Base-by-base conservation (phyloP, 768 basidiomycete species). In the Daedaleopsis nitida region DNA sequence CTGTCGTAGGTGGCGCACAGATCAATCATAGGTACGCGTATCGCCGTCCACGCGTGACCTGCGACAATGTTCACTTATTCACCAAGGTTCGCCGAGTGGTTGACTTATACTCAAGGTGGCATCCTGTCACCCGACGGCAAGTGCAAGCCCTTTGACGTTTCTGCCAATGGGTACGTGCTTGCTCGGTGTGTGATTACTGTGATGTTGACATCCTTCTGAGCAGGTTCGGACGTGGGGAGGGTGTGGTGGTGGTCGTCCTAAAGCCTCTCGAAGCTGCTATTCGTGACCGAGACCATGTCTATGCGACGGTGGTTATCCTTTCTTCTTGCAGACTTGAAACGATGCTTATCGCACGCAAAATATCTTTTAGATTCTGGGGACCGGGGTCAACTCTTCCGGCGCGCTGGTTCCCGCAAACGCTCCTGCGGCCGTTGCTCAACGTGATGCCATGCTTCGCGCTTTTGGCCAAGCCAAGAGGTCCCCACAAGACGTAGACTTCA, bases 1-100 rank as follows among this genome's bases (percentile, higher is more conserved):
- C 83, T 1, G 72, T 85, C 9, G 76, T 84, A 21, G 78, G 74
- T 16, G 78, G 79, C 27, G 73, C 73, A 58, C 81, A 81, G 53
- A 53, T 78, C 21, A 79, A 81, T 62, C 72, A 73, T 47, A 65
- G 79, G 81, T 77, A 53, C 59, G 68, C 7, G 42, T n/a, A 32
- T 32, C 27, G 27, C 27, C 27, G 4, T 32, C 27, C 27, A 7
- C 12, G 14, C 7, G 59, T 59, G 50, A 59, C 51, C 21, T 21
- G 23, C 58, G 53, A 63, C 16, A 14, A 32, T 7, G 27, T 32
- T 32, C 27, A 32, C 27, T 7, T 32, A 3, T 32, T 32, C 4
- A 32, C 27, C 6, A n/a, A 77, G 76, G 39, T 69, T 77, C 54
- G 43, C 70, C 37, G 76, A 80, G 50, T 78, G 71, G 70, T 60